phyloP scores from a whole-genome alignment of 768 basidiomycete genomes.

The Royoungia palumana region DNA sequence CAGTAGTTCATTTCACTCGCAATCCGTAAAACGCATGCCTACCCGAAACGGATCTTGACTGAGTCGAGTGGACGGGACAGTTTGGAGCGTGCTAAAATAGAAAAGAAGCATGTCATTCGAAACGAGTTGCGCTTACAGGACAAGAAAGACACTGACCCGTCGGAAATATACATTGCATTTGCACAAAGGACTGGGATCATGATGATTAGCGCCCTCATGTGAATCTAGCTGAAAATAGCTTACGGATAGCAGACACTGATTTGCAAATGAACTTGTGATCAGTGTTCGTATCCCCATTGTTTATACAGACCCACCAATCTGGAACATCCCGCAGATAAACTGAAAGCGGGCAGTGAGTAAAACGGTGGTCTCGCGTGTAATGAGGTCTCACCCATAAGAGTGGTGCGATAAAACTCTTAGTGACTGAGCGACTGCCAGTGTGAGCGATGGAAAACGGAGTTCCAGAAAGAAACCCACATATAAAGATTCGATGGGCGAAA shows the following conservation, averaged over 20 bases:
- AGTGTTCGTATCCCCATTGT: neutral
- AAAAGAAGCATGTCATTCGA: neutral
- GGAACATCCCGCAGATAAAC: neutral
- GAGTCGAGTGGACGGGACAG: neutral
- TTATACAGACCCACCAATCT: neutral
- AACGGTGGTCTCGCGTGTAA: neutral
- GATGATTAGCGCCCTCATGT: neutral
- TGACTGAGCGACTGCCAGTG: neutral
- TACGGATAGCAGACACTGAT: neutral
- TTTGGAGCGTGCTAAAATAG: neutral
- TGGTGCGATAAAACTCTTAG: neutral
- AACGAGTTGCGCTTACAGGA: too few relatives aligned
- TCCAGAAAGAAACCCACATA: neutral
- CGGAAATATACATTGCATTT: neutral
- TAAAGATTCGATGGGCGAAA: conserved; percentile 1
- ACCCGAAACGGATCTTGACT: neutral
- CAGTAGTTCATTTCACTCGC: neutral
- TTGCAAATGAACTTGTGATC: neutral
- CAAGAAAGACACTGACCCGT: neutral
- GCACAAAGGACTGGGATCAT: neutral
- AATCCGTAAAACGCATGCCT: neutral
- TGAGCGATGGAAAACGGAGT: neutral
- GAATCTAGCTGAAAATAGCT: neutral
- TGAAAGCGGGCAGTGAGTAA: neutral
- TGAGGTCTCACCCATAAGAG: neutral